Conservation (phyloP, 805 yeast species). For the Metschnikowia matae region DNA sequence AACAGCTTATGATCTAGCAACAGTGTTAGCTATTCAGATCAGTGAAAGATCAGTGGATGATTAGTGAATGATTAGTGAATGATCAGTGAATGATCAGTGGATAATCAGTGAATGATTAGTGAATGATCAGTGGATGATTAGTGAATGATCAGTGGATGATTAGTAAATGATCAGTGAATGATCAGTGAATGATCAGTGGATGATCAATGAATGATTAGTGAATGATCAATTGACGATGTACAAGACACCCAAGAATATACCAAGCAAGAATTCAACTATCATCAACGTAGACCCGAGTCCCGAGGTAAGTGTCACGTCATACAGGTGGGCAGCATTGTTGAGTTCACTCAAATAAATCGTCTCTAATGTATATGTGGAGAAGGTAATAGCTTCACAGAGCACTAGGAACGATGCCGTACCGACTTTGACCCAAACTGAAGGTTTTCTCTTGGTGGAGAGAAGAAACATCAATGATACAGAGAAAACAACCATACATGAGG, state of each 20-base stretch:
- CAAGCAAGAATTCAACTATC: slow-evolving; percentile 10
- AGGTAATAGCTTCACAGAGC: slow-evolving; percentile 11
- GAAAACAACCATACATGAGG: background rate
- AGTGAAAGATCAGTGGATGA: background rate
- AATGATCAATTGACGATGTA: slow-evolving; percentile 4
- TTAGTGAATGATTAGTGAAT: background rate
- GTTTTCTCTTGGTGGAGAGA: background rate
- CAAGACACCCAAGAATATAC: slow-evolving; percentile 5
- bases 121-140: background rate
- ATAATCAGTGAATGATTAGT: no score
- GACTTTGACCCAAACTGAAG: background rate
- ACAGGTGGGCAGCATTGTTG: slow-evolving; percentile 8
- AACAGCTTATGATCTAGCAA: background rate
- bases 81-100: background rate
- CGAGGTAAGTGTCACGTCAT: slow-evolving; percentile 11
- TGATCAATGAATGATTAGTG: no score
- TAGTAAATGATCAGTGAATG: no score
- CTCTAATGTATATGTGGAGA: slow-evolving; percentile 9
- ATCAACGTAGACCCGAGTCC: slow-evolving; percentile 11
- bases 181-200: no score
- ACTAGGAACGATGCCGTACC: slow-evolving; percentile 5
- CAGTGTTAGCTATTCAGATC: background rate
- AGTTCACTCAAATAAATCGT: slow-evolving; percentile 7
- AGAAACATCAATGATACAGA: slow-evolving; percentile 3
- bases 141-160: background rate